Conservation (phyloP, 352 stramenopile species). For the Plasmopara viticola region DNA sequence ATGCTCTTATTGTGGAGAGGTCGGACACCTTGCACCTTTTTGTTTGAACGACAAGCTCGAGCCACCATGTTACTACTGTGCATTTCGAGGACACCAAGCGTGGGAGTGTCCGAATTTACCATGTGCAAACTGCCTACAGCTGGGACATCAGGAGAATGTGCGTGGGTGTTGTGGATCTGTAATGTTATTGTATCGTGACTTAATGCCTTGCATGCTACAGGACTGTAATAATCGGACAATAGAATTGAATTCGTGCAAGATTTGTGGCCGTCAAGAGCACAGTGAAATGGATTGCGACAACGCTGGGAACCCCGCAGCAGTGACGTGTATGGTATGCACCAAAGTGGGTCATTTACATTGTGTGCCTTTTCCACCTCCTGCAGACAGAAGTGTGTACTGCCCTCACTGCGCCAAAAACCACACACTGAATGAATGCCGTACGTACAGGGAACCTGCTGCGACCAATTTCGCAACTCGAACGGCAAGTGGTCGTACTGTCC, state of each 20-base stretch:
- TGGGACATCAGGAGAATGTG: slow-evolving; percentile 62
- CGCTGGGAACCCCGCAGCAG: slow-evolving; percentile 16
- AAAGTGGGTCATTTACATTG: slow-evolving; percentile 60
- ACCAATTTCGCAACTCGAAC: slow-evolving; percentile 39
- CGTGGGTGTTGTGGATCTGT: background rate
- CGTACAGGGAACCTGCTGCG: slow-evolving; percentile 38
- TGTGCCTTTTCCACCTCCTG: slow-evolving; percentile 53
- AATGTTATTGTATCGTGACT: background rate
- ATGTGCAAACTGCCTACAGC: slow-evolving; percentile 57
- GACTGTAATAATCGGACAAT: slow-evolving; percentile 52
- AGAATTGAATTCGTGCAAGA: slow-evolving; percentile 30
- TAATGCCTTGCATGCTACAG: slow-evolving; percentile 15
- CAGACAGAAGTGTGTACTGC: slow-evolving; percentile 67
- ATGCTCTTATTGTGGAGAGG: slow-evolving; percentile 78
- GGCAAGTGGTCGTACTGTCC: slow-evolving; percentile 35
- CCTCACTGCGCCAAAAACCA: slow-evolving; percentile 59
- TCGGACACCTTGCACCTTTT: slow-evolving; percentile 68
- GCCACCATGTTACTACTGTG: slow-evolving; percentile 77
- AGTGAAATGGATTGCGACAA: slow-evolving; percentile 36
- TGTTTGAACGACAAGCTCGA: slow-evolving; percentile 72
- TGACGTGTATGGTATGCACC: slow-evolving; percentile 76
- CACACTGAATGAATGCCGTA: slow-evolving; percentile 32
- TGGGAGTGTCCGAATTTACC: slow-evolving; percentile 64
- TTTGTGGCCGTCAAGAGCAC: slow-evolving; percentile 59
- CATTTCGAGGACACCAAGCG: slow-evolving; percentile 58